Conservation (phyloP, 331 rosid genomes). For the Rhamnella rubrinervis region DNA sequence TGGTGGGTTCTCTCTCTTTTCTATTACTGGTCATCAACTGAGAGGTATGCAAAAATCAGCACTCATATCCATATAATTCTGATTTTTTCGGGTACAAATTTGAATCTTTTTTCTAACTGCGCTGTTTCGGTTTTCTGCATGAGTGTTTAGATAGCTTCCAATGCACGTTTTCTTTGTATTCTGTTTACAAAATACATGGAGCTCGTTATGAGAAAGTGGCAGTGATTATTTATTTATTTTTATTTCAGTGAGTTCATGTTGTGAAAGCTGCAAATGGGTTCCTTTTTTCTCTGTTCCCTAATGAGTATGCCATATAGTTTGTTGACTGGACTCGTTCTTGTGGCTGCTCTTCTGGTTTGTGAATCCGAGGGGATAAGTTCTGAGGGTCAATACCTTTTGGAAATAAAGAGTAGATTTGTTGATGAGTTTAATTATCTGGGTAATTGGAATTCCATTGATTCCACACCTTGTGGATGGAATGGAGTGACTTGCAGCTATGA, state of each 20-base stretch:
- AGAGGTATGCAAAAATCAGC: conserved; percentile 18
- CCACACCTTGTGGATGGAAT: conserved; percentile 38
- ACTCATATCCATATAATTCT: background rate
- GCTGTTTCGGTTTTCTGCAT: background rate
- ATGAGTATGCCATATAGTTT: conserved; percentile 6
- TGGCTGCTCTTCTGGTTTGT: conserved; percentile 18
- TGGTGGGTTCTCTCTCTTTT: conserved; percentile 15
- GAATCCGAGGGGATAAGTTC: conserved; percentile 28
- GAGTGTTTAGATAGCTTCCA: background rate
- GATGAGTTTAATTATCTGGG: conserved; percentile 18
- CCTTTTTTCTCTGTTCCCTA: background rate
- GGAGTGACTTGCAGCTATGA: conserved; percentile 27
- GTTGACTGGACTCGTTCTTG: conserved; percentile 2
- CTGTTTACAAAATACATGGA: no score
- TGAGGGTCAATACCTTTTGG: conserved; percentile 30
- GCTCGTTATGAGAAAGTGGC: no score
- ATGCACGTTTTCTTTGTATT: no score
- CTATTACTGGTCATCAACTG: conserved; percentile 11
- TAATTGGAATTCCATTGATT: conserved; percentile 30
- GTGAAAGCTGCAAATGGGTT: no score
- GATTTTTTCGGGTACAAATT: no score
- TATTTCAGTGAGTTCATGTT: no score
- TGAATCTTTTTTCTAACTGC: background rate
- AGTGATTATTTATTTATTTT: no score
- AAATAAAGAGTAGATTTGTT: conserved; percentile 27